Base-by-base conservation (phyloP, 2,329 filamentous ascomycete genomes). In the Venturia oleaginea region DNA sequence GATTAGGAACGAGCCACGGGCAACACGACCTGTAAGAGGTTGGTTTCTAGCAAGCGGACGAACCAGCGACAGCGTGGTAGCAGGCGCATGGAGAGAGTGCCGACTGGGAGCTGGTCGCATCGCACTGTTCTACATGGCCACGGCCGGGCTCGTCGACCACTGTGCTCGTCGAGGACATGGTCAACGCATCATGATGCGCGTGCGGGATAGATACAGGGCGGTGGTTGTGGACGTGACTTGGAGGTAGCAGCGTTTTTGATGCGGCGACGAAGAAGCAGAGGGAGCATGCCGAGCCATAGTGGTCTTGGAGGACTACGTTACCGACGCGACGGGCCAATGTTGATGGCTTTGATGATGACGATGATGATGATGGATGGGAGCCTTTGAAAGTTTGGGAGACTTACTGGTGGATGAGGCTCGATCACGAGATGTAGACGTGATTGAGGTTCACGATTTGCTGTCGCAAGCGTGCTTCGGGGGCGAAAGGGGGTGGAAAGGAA, bases 391-490 rank as follows among this genome's bases (percentile, higher is more conserved):
- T 57, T 57, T 34, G 27, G 51, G 30, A 10, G 22, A 57, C 51
- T 57, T 57, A 57, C 51, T 30, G 24, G 48, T 30, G 4, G 48
- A 54, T 30, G 13, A 32, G 48, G 27, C 48, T n/a, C 24, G 27
- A 32, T 57, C 51, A 32, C 51, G 51, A 32, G 51, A 57, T 57
- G 51, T 32, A 57, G 51, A 32, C 51, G 46, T 51, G 46, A 51
- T 51, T 51, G 46, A 51, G 17, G 51, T 34, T 57, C 15, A 34
- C 51, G 51, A 57, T 57, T n/a, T 57, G 15, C n/a, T 34, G 51
- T 57, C 51, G 51, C 51, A 34, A 57, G 30, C 51, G 51, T 34
- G 51, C 27, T 57, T 10, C 19, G 30, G 15, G 5, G 51, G 51
- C 51, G 17, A 37, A 57, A 19, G 27, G 51, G 24, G 30, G 51